Percentiles rank a stretch among this genome's conserved stretches.
Evolutionary conservation across 768 basidiomycete genomes (phyloP).

Genomic region (Auricularia cornea): DNA sequence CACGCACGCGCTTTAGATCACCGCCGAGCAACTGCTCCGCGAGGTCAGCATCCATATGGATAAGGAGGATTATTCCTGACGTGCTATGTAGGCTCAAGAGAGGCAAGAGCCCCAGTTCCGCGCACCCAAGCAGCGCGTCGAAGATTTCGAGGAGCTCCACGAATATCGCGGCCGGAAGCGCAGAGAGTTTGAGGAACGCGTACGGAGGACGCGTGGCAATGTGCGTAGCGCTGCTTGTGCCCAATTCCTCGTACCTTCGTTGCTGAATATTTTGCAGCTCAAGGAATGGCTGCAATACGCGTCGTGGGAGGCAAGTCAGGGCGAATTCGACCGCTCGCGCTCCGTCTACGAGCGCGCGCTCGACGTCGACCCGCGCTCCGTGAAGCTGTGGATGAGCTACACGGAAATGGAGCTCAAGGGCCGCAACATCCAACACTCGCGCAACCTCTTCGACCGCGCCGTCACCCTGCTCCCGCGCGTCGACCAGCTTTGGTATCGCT

Average conservation of each 20-base stretch:
- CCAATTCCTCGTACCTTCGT: background rate
- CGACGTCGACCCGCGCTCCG: constrained; percentile 85
- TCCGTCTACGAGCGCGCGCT: constrained; percentile 96
- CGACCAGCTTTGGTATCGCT: constrained; percentile 99
- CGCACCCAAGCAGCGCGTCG: constrained; percentile 90
- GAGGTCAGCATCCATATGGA: constrained; percentile 45
- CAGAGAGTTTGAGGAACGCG: constrained; percentile 80
- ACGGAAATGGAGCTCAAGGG: constrained; percentile 98
- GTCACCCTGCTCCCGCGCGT: constrained; percentile 94
- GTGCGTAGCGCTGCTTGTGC: constrained; percentile 13
- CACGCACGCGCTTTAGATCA: constrained; percentile 53
- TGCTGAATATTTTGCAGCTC: constrained; percentile 20
- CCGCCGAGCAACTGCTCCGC: constrained; percentile 93
- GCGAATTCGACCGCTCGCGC: constrained; percentile 88
- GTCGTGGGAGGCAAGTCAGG: constrained; percentile 80
- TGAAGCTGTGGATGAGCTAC: constrained; percentile 80
- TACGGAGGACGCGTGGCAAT: constrained; percentile 30
- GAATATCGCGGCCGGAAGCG: constrained; percentile 82
- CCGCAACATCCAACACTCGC: constrained; percentile 93
- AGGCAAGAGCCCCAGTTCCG: constrained; percentile 87
- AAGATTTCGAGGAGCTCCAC: constrained; percentile 81
- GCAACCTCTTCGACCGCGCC: constrained; percentile 94
- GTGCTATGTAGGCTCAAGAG: constrained; percentile 78
- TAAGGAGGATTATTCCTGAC: background rate
- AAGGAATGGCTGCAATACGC: constrained; percentile 42